A percentile compares a stretch with the other conserved stretches of the same genome.
These are phyloP conservation scores for Boechera stricta DNA, from an alignment of 345 rosid species.

Conservation along the genomic window DNA sequence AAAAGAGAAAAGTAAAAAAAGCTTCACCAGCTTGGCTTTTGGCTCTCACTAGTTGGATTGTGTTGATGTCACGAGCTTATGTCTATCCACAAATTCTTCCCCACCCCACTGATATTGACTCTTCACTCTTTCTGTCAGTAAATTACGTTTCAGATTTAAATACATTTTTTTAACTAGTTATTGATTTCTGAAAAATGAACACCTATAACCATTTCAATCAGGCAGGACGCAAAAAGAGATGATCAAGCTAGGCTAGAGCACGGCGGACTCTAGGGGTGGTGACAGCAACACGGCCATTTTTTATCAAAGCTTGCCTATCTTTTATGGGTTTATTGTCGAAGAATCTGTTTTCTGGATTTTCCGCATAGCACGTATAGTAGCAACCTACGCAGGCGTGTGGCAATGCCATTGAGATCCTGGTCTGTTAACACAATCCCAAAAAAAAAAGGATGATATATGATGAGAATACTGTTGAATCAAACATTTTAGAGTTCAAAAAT, in stretches of 20 bases:
- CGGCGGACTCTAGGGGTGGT: conserved; percentile 78
- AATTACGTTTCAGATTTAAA: conserved; percentile 7
- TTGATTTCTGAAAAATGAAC: background rate
- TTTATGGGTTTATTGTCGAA: conserved; percentile 69
- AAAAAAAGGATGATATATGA: background rate
- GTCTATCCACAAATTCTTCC: conserved; percentile 28
- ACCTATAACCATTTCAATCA: conserved; percentile 21
- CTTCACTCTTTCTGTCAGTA: conserved; percentile 28
- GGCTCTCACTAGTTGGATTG: conserved; percentile 34
- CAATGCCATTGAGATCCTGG: conserved; percentile 96
- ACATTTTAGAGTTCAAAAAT: background rate
- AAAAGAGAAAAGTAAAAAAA: background rate
- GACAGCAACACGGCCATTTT: conserved; percentile 52
- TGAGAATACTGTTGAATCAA: background rate
- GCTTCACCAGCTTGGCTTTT: conserved; percentile 37
- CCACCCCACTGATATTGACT: conserved; percentile 19
- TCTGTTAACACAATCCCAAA: conserved; percentile 51
- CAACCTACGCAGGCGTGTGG: conserved; percentile 97
- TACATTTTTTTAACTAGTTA: background rate
- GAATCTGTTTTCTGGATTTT: conserved; percentile 73
- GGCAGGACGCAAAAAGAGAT: background rate
- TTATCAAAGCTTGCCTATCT: conserved; percentile 57
- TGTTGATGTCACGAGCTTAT: conserved; percentile 33
- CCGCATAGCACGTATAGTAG: conserved; percentile 92
- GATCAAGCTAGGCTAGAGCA: conserved; percentile 29